Evolutionary conservation across 768 basidiomycete genomes (phyloP), one percentile per base, ranked within the genome.

Genomic region (Phaeolepiota aurea): DNA sequence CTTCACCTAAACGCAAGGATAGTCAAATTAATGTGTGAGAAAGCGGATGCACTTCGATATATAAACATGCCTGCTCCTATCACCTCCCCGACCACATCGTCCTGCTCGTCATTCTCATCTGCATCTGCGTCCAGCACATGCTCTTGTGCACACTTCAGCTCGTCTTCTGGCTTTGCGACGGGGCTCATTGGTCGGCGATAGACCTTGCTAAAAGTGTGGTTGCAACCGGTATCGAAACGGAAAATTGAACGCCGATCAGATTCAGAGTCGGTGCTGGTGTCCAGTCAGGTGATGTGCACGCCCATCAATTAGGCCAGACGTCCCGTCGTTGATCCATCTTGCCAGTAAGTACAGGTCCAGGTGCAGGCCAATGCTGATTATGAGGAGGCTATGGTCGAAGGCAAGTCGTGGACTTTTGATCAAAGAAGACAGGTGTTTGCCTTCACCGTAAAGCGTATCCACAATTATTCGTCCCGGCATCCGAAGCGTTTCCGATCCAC

Each of bases 1-100:
- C 68, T 32, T 79, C 79, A 15, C 71, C 79, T 69, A 42, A 7
- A 31, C 10, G 10, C n/a, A 11, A 9, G 19, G 7, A 9, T 12
- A 38, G 20, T 30, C 32, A 23, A 43, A 21, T 41, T 13, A 32
- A 9, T 18, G 34, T 20, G 45, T 18, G 18, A 43, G 10, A 28
- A 7, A 28, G n/a, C 25, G n/a, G 25, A 28, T 28, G 25, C 7
- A 7, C 25, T 28, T 28, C 7, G 25, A 28, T 28, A 31, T 23
- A 42, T 25, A 9, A 9, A n/a, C 22, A 23, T 44, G 47, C 54
- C 52, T 33, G 47, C 32, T 40, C 44, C 50, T 1, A 48, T 38
- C 10, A 32, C 43, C 21, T 49, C 53, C 25, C 37, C 51, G 22
- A 37, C 38, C 23, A 48, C 37, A 19, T 51, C 55, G 20, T 58